Evolutionary conservation across 1,139 yeast species (phyloP), one percentile per base, ranked within the genome.

Genomic region (Blastobotrys arbuscula): DNA sequence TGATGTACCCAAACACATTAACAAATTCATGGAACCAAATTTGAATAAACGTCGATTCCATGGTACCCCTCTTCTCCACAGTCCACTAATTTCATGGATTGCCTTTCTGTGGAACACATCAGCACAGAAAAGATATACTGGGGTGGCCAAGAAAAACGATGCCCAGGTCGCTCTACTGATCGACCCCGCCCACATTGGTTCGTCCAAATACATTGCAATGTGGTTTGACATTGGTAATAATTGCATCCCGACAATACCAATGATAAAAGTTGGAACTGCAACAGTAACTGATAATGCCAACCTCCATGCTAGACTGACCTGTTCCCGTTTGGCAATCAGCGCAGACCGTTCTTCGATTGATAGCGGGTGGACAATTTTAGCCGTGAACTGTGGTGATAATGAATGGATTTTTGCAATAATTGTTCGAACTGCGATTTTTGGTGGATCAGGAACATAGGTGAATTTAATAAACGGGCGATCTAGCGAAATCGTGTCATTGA

Each of bases 1-100:
- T 0, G 84, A 69, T 0, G 92, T 84, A 15, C 94, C 94, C 45
- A 84, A 66, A 47, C 79, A 73, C 82, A 84, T 81, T 55, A 83
- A 72, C 56, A 83, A 64, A 61, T 78, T 84, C 94, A 84, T 84
- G 1, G 89, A 82, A 0, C 94, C 94, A 65, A 84, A 84, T 57
- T 75, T 76, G 59, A 84, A 75, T 6, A 84, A 54, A 43, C 89
- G 68, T 53, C 78, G 72, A 33, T 63, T 70, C 74, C 81, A 79
- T 1, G 82, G 68, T 44, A 78, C 80, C 42, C 76, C 77, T 42
- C 72, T 71, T 24, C 70, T 62, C 87, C 87, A 82, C 39, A 84
- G 63, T 2, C 78, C 71, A 50, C 69, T 63, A 4, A 84, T 54
- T 59, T 84, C 92, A 49, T 73, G 73, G 28, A 79, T 30, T 0